phyloP scores from a whole-genome alignment of 371 early-diverging fungal genomes.

The Quaeritorhiza haematococci region DNA sequence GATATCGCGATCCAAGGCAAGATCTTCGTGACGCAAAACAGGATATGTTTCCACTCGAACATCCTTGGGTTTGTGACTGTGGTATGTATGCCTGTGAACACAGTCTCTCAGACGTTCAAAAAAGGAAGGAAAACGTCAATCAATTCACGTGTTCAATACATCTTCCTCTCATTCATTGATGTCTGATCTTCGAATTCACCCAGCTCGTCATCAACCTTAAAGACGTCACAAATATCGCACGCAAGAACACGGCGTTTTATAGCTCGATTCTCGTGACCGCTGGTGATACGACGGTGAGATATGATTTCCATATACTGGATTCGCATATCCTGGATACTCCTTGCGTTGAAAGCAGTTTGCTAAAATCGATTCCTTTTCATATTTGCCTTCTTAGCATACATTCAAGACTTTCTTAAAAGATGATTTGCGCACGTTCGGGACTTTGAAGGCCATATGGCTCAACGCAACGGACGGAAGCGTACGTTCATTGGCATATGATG shows the following conservation, averaged over 20 bases:
- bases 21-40: slow-evolving; percentile 78
- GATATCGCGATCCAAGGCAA: slow-evolving; percentile 91
- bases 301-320: background rate
- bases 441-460: slow-evolving; percentile 19
- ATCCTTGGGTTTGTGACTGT: slow-evolving; percentile 95
- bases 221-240: slow-evolving; percentile 78
- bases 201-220: slow-evolving; percentile 76
- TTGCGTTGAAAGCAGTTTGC: slow-evolving; percentile 9
- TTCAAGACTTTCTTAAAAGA: slow-evolving; percentile 33
- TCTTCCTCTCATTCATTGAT: background rate
- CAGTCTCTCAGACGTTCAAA: background rate
- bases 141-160: slow-evolving; percentile 2
- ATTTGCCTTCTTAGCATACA: slow-evolving; percentile 10
- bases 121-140: background rate
- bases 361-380: no score
- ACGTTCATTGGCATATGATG: no score
- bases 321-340: slow-evolving; percentile 11
- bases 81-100: slow-evolving; percentile 32
- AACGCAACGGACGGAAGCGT: slow-evolving; percentile 17
- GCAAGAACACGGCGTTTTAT: slow-evolving; percentile 70
- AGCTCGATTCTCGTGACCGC: slow-evolving; percentile 81
- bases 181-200: background rate
- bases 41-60: slow-evolving; percentile 89
- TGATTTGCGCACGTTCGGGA: slow-evolving; percentile 14
- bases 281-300: slow-evolving; percentile 45